Evolutionary conservation across 1,139 yeast species (phyloP).

Genomic region (Magnusiomyces suaveolens): DNA sequence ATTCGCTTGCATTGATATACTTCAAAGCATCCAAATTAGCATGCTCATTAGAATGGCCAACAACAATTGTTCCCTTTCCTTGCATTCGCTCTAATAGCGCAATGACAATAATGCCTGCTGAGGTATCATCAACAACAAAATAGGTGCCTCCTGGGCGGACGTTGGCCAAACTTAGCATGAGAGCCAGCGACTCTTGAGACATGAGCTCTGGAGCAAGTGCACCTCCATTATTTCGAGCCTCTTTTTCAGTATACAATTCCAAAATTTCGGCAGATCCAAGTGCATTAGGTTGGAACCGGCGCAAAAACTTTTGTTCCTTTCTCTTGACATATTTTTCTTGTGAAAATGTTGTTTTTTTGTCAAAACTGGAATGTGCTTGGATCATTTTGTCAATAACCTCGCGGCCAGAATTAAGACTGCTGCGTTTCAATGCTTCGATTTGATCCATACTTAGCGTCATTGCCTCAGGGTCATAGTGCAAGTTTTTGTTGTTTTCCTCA

Average conservation of each 20-base stretch:
- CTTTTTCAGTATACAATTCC: constrained; percentile 66
- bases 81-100: constrained; percentile 87
- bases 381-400: constrained; percentile 73
- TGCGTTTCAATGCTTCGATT: constrained; percentile 64
- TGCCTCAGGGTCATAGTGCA: constrained; percentile 65
- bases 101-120: constrained; percentile 64
- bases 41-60: constrained; percentile 88
- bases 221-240: constrained; percentile 30
- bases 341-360: constrained; percentile 78
- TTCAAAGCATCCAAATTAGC: constrained; percentile 66
- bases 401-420: constrained; percentile 43
- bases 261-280: constrained; percentile 69
- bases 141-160: constrained; percentile 85
- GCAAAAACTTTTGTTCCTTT: constrained; percentile 76
- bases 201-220: constrained; percentile 58
- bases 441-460: constrained; percentile 69
- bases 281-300: constrained; percentile 74
- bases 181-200: constrained; percentile 74
- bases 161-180: constrained; percentile 67
- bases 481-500: constrained; percentile 52
- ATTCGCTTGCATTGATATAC: constrained; percentile 49
- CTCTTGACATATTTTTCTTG: constrained; percentile 87
- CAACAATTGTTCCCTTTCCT: constrained; percentile 65
- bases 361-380: constrained; percentile 76
- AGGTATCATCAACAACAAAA: constrained; percentile 81